These are phyloP conservation scores for Alternaria rosae DNA, from an alignment of 2,329 filamentous ascomycete species.

Conservation along the genomic window DNA sequence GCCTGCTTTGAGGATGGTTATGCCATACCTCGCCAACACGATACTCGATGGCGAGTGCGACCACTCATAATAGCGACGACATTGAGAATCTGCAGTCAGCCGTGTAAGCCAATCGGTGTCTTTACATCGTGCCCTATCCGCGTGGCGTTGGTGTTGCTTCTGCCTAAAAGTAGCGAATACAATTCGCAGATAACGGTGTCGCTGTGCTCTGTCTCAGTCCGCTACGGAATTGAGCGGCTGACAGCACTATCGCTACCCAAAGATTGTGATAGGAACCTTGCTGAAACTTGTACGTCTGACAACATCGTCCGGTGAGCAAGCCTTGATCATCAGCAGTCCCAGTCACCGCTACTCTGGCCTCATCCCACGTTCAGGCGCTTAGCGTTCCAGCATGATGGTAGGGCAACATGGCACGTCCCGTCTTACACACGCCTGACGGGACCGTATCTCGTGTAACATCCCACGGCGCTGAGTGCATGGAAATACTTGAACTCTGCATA, in stretches of 20 bases:
- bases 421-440: not conserved
- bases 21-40: not conserved
- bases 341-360: not conserved
- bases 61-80: not conserved
- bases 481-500: not conserved
- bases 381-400: not conserved
- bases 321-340: not conserved
- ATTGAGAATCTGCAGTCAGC: not conserved
- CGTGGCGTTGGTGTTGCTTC: not conserved
- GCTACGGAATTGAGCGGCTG: not conserved
- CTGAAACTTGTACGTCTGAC: not conserved
- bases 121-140: not conserved
- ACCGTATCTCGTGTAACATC: not conserved
- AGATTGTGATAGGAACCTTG: not conserved
- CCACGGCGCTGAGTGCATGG: not conserved
- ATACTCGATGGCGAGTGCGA: not conserved
- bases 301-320: not conserved
- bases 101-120: not conserved
- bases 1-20: not conserved
- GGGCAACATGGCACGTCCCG: not conserved
- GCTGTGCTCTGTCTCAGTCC: not conserved
- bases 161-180: not conserved
- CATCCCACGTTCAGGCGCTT: not conserved
- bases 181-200: not conserved
- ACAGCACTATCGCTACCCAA: not conserved